These are phyloP conservation scores for Lecanicillium sp. DNA, from an alignment of 2,329 filamentous ascomycete species.

Conservation along the genomic window DNA sequence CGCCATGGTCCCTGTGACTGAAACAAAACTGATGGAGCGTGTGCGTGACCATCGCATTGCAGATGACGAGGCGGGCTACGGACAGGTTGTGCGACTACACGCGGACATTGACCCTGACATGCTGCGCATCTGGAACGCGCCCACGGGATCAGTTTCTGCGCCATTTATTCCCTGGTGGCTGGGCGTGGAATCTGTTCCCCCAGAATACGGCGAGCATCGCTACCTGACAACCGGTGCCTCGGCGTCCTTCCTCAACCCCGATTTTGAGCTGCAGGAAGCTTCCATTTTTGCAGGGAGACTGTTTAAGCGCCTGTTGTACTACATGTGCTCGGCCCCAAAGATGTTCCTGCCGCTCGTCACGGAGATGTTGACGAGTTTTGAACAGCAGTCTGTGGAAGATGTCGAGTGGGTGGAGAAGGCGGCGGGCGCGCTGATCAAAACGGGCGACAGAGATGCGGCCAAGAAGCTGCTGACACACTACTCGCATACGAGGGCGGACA, in stretches of 20 bases:
- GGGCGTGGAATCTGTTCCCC: constrained; percentile 19
- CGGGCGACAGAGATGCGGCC: constrained; percentile 18
- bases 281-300: constrained; percentile 22
- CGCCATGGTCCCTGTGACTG: constrained; percentile 42
- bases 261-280: constrained; percentile 24
- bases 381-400: constrained; percentile 19
- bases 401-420: constrained; percentile 20
- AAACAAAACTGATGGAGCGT: constrained; percentile 38
- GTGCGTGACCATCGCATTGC: constrained; percentile 23
- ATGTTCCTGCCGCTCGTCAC: constrained; percentile 21
- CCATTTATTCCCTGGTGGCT: constrained; percentile 25
- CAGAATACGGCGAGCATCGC: constrained; percentile 24
- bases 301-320: constrained; percentile 25
- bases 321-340: constrained; percentile 23
- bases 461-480: constrained; percentile 20
- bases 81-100: constrained; percentile 22
- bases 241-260: constrained; percentile 21
- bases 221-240: constrained; percentile 24
- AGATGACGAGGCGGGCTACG: constrained; percentile 25
- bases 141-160: constrained; percentile 22
- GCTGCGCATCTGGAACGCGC: constrained; percentile 22
- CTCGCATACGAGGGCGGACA: constrained; percentile 19
- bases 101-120: constrained; percentile 19
- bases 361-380: constrained; percentile 20
- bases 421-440: constrained; percentile 16